Evolutionary conservation across 768 basidiomycete genomes (phyloP).

Genomic region (Kwoniella dendrophila): DNA sequence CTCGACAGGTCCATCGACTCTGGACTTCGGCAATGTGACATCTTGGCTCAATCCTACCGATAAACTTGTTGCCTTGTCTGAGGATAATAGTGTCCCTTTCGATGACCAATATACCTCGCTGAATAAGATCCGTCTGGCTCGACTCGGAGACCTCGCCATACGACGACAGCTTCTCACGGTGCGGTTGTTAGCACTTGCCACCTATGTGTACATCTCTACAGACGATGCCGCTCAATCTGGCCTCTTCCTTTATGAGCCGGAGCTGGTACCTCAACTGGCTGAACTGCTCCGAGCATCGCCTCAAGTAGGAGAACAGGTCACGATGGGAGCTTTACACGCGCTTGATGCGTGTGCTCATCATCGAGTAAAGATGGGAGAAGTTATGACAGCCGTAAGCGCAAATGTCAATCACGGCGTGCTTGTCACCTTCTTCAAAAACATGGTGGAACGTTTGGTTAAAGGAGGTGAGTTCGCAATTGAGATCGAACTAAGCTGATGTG

Average conservation of each 20-base stretch:
- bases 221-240: slow-evolving; percentile 73
- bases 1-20: slow-evolving; percentile 46
- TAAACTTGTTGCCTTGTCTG: slow-evolving; percentile 72
- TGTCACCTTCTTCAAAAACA: slow-evolving; percentile 82
- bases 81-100: slow-evolving; percentile 70
- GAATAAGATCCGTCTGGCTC: slow-evolving; percentile 79
- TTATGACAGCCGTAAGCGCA: slow-evolving; percentile 85
- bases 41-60: slow-evolving; percentile 68
- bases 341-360: slow-evolving; percentile 88
- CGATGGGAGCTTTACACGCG: slow-evolving; percentile 83
- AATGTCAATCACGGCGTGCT: slow-evolving; percentile 94
- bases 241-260: slow-evolving; percentile 93
- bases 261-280: slow-evolving; percentile 82
- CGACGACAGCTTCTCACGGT: slow-evolving; percentile 79
- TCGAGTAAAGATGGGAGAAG: slow-evolving; percentile 78
- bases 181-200: slow-evolving; percentile 82
- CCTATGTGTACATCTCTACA: slow-evolving; percentile 79
- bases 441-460: slow-evolving; percentile 67
- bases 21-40: slow-evolving; percentile 57
- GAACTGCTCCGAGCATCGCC: slow-evolving; percentile 82
- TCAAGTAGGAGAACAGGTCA: slow-evolving; percentile 69
- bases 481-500: not conserved
- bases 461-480: slow-evolving; percentile 18
- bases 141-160: slow-evolving; percentile 62
- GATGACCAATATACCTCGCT: slow-evolving; percentile 77